These are phyloP conservation scores for Raphanus raphanistrum DNA, from an alignment of 345 rosid genomes.

Conservation along the genomic window DNA sequence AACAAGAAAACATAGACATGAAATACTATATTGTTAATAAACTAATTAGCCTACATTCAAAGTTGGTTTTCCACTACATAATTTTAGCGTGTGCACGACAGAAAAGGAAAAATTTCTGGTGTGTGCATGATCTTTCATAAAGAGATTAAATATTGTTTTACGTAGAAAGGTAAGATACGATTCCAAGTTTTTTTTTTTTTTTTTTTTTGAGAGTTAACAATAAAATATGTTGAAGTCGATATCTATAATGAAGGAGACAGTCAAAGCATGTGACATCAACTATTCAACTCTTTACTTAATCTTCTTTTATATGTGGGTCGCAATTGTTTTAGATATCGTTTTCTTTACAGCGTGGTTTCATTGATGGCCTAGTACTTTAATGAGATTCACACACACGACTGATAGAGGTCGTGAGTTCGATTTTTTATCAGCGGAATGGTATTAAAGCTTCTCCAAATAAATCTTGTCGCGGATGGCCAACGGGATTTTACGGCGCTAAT, in stretches of 20 bases:
- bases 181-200: no score
- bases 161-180: slow-evolving; percentile 38
- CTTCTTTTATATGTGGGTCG: slow-evolving; percentile 27
- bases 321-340: slow-evolving; percentile 22
- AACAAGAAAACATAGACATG: slow-evolving; percentile 26
- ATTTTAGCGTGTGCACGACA: no score
- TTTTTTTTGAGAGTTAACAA: no score
- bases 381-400: no score
- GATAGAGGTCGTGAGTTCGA: no score
- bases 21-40: slow-evolving; percentile 17
- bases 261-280: slow-evolving; percentile 42
- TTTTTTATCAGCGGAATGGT: no score
- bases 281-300: slow-evolving; percentile 30
- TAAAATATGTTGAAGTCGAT: slow-evolving; percentile 25
- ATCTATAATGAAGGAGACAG: slow-evolving; percentile 29
- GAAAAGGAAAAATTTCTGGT: neutral
- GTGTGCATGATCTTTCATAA: slow-evolving; percentile 36
- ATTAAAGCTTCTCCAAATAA: no score
- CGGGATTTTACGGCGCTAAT: no score
- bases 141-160: slow-evolving; percentile 24
- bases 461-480: no score
- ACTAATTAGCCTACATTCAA: slow-evolving; percentile 36
- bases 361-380: no score
- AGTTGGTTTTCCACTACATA: slow-evolving; percentile 25
- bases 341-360: slow-evolving; percentile 19